A percentile compares a stretch with the other conserved stretches of the same genome.
Conservation (phyloP, 1,284 basidiomycete genomes). For the Ceratobasidium sp. region DNA sequence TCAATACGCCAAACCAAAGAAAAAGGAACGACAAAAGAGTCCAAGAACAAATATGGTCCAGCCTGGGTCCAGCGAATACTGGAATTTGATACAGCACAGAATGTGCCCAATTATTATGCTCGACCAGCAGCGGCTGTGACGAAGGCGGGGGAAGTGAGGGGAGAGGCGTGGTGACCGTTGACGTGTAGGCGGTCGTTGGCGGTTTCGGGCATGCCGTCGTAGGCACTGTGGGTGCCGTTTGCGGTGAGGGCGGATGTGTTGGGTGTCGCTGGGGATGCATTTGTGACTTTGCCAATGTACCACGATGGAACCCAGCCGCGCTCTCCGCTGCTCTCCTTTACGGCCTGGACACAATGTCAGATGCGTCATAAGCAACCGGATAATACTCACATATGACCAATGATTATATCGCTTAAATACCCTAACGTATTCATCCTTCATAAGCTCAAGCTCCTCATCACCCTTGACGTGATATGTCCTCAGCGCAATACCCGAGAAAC, state of each 20-base stretch:
- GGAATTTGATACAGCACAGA: too few relatives aligned
- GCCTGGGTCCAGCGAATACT: neutral
- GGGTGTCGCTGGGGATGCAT: slow-evolving; percentile 16
- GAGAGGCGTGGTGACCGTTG: slow-evolving; percentile 15
- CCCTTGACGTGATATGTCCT: slow-evolving; percentile 95
- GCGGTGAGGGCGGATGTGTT: slow-evolving; percentile 19
- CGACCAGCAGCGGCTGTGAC: slow-evolving; percentile 7
- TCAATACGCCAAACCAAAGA: neutral
- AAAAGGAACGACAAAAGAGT: neutral
- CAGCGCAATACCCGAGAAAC: slow-evolving; percentile 90
- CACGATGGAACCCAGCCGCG: slow-evolving; percentile 85
- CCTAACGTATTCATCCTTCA: slow-evolving; percentile 83
- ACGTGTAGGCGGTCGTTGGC: slow-evolving; percentile 5
- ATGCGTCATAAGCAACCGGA: slow-evolving; percentile 32
- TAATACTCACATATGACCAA: slow-evolving; percentile 83
- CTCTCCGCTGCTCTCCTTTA: slow-evolving; percentile 86
- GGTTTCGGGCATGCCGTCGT: slow-evolving; percentile 6
- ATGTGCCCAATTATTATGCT: slow-evolving; percentile 1
- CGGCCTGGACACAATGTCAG: slow-evolving; percentile 60
- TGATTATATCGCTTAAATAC: slow-evolving; percentile 99
- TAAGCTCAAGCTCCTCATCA: slow-evolving; percentile 84
- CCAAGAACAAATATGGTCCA: too few relatives aligned
- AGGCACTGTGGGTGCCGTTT: neutral
- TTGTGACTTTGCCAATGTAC: slow-evolving; percentile 39
- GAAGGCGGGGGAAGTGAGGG: slow-evolving; percentile 5